A percentile compares a stretch with the other conserved stretches of the same genome.
phyloP scores from a whole-genome alignment of 495 filamentous ascomycete species.

The Xylaria cubensis region DNA sequence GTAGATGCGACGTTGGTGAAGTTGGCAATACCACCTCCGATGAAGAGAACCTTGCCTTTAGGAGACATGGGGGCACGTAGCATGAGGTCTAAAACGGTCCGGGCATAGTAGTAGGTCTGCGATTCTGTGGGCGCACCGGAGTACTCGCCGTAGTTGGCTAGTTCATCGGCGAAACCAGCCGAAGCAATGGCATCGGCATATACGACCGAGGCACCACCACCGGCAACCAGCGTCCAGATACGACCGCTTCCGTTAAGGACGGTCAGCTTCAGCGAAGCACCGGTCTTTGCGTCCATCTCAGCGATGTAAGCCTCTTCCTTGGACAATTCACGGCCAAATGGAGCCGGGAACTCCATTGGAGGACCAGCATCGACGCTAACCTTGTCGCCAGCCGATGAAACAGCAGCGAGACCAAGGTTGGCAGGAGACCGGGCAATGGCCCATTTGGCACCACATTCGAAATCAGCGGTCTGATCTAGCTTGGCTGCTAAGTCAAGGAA shows the following conservation, averaged over 20 bases:
- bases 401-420: slow-evolving; percentile 76
- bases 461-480: slow-evolving; percentile 98
- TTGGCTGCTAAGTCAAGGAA: slow-evolving; percentile 99
- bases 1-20: slow-evolving; percentile 97
- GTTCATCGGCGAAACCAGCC: slow-evolving; percentile 90
- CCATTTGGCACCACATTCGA: slow-evolving; percentile 99
- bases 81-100: slow-evolving; percentile 97
- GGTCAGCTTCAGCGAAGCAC: slow-evolving; percentile 97
- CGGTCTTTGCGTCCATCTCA: slow-evolving; percentile 98
- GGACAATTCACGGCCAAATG: slow-evolving; percentile 95
- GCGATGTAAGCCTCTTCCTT: slow-evolving; percentile 99
- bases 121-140: slow-evolving; percentile 97
- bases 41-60: slow-evolving; percentile 98
- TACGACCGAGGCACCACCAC: slow-evolving; percentile 99
- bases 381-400: slow-evolving; percentile 67
- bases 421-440: slow-evolving; percentile 88
- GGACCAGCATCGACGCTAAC: slow-evolving; percentile 96
- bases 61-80: slow-evolving; percentile 84
- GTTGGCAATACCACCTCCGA: slow-evolving; percentile 99
- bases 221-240: slow-evolving; percentile 97
- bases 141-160: slow-evolving; percentile 99
- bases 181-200: slow-evolving; percentile 99
- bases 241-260: slow-evolving; percentile 90
- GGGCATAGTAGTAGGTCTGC: slow-evolving; percentile 97
- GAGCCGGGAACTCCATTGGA: slow-evolving; percentile 98